Evolutionary conservation across 2,329 filamentous ascomycete species (phyloP), one percentile per base, ranked within the genome.

Genomic region (Colletotrichum lupini): DNA sequence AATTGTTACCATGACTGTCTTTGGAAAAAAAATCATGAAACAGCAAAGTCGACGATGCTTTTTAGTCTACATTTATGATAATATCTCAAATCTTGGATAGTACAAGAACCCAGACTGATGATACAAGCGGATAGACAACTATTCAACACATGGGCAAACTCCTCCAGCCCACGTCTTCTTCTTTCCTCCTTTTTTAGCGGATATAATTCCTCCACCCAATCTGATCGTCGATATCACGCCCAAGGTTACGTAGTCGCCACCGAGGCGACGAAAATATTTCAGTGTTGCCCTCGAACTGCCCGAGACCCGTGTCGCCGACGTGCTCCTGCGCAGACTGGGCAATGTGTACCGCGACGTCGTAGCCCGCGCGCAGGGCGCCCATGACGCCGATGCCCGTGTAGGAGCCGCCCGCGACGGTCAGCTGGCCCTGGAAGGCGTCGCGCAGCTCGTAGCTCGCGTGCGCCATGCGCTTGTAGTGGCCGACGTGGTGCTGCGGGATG

Each of bases 401-500:
- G 65, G 87, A 89, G 49, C 87, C 86, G 4, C 89, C 89, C 0
- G 85, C 87, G 22, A 97, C 91, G 72, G 91, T 88, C 32, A 97
- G 83, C 14, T 88, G 85, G 16, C 92, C 91, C 9, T 86, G 81
- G 80, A 92, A 97, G 5, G 85, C 82, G 4, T 83, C 73, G 37
- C 82, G 79, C 5, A 94, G 85, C 65, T 92, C 85, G 2, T 82
- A 77, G 77, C 92, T 87, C 1, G 92, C 89, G 2, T 81, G 79
- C 26, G 82, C 83, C 85, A 97, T 90, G 72, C 89, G 87, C 9
- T 85, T 81, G 30, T 89, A 83, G 82, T 98, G 96, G 46, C 95
- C 95, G 1, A 98, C 92, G 0, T 88, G 89, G 81, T 97, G 97
- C 83, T 99, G 97, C 12, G 97, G 96, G 76, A 99, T 97, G 80